Base-by-base conservation (phyloP, 768 basidiomycete genomes). In the Stropharia rugosoannulata region DNA sequence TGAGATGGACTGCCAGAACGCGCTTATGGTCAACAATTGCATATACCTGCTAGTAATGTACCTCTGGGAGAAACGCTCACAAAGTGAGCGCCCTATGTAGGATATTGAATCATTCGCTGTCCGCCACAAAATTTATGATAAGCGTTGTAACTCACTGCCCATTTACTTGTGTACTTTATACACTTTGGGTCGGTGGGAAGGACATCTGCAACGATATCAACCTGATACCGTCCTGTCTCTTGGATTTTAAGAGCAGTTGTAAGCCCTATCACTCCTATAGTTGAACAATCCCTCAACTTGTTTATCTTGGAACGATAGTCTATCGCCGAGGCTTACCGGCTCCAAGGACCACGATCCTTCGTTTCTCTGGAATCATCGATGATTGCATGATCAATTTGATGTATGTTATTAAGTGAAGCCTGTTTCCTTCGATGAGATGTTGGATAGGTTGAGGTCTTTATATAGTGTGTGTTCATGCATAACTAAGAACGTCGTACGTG, bases 261-360 rank as follows among this genome's bases (percentile, higher is more conserved):
- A 18, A 93, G 75, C 5, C 90, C 90, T 32, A 91, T 72, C 3
- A 91, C 88, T 22, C 90, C 90, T 92, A 40, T 41, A n/a, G n/a
- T 29, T 13, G 29, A 41, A 39, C 3, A 10, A 13, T 18, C 12
- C n/a, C 35, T n/a, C 25, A 39, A n/a, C 6, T 39, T 18, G 36
- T 49, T n/a, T 22, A 27, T 27, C 46, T 37, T 7, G 6, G 36
- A 9, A 39, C 36, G 9, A 40, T 9, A 4, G 35, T 13, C 11
- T 5, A 13, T 8, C 8, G 7, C 18, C 13, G 13, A 38, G 12
- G 36, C 22, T 12, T 42, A 65, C 62, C 64, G 54, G 62, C 62
- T 35, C 62, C 75, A 25, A 86, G 68, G 27, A 87, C 68, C n/a
- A 67, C 67, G 5, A 81, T 64, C 0, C 55, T 58, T 44, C 59